Percentiles rank a stretch among this genome's conserved stretches.
phyloP scores from a whole-genome alignment of 768 basidiomycete genomes.

The Imleria badia region DNA sequence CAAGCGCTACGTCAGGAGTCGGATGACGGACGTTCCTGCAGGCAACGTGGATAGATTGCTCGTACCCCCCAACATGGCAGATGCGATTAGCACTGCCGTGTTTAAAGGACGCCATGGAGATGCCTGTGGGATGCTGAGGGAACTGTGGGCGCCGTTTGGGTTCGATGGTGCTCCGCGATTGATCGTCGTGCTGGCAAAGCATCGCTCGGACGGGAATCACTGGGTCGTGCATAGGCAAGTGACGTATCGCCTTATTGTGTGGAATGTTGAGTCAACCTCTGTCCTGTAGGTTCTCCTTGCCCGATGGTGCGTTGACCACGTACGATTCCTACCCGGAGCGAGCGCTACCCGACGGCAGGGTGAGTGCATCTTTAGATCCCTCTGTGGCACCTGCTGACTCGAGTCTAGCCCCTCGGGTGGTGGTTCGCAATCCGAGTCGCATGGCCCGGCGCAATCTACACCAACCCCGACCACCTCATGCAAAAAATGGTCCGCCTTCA shows the following conservation, averaged over 20 bases:
- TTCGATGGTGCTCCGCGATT: slow-evolving; percentile 79
- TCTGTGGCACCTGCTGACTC: background rate
- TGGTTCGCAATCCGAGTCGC: slow-evolving; percentile 93
- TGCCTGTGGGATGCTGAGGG: slow-evolving; percentile 81
- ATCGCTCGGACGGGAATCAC: slow-evolving; percentile 76
- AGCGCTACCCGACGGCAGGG: slow-evolving; percentile 81
- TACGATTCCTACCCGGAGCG: slow-evolving; percentile 87
- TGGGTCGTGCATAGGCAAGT: slow-evolving; percentile 87
- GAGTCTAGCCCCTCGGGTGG: slow-evolving; percentile 78
- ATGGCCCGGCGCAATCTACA: slow-evolving; percentile 84
- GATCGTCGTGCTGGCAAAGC: slow-evolving; percentile 80
- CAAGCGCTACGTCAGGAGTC: slow-evolving; percentile 83
- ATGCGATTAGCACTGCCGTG: slow-evolving; percentile 86
- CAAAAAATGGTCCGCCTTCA: slow-evolving; percentile 92
- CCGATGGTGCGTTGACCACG: slow-evolving; percentile 78
- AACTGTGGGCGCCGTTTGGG: slow-evolving; percentile 84
- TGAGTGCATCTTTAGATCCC: slow-evolving; percentile 42
- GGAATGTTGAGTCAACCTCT: background rate
- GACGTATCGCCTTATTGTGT: background rate
- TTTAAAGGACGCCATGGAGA: slow-evolving; percentile 86
- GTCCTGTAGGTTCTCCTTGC: slow-evolving; percentile 67
- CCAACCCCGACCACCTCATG: slow-evolving; percentile 82
- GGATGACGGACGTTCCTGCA: slow-evolving; percentile 76
- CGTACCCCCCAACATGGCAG: slow-evolving; percentile 91
- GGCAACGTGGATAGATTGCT: slow-evolving; percentile 81